phyloP scores from a whole-genome alignment of 345 rosid genomes.

The Arabidopsis suecica region DNA sequence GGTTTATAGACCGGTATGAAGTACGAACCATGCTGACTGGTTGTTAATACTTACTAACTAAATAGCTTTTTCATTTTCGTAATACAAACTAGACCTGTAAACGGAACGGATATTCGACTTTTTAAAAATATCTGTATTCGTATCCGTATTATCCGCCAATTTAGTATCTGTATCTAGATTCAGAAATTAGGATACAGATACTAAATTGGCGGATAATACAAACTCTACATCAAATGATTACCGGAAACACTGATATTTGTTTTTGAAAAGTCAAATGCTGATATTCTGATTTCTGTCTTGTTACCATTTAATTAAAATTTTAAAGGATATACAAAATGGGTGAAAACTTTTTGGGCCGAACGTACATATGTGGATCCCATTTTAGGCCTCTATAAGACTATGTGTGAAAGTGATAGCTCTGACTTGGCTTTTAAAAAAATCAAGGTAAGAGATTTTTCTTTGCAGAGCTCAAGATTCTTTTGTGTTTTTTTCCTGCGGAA shows the following conservation, averaged over 20 bases:
- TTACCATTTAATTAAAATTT: not conserved
- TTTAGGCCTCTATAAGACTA: not conserved
- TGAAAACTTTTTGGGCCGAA: constrained; percentile 9
- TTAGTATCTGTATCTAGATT: no score
- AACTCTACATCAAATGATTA: not conserved
- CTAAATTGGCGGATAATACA: not conserved
- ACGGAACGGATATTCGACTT: no score
- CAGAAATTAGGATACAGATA: no score
- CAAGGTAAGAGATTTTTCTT: not conserved
- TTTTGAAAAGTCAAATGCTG: not conserved
- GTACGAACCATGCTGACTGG: not conserved
- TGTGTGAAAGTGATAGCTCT: not conserved
- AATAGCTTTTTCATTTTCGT: no score
- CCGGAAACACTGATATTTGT: not conserved
- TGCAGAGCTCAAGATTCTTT: constrained; percentile 8
- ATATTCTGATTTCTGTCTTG: constrained; percentile 3
- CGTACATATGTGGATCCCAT: not conserved
- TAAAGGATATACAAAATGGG: not conserved
- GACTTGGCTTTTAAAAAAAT: not conserved
- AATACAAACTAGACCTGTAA: no score
- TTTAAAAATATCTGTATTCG: no score
- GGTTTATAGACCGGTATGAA: constrained; percentile 5
- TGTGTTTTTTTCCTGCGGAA: not conserved
- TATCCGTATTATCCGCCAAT: no score
- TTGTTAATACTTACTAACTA: not conserved